Conservation (phyloP, 2,329 filamentous ascomycete species). For the Orbilia ellipsospora region DNA sequence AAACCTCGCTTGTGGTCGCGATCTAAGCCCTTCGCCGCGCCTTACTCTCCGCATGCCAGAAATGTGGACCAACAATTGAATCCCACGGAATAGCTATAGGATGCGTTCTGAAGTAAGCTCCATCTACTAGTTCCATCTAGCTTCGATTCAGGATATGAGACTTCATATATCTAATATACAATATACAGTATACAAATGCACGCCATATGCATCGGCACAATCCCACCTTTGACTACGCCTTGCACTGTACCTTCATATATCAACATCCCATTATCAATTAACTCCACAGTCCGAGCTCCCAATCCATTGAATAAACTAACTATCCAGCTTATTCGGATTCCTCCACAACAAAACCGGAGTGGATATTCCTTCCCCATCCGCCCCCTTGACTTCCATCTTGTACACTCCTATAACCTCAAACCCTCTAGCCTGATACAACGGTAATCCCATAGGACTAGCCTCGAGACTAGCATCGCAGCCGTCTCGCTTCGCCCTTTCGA, state of each 20-base stretch:
- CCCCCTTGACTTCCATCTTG: conserved; percentile 22
- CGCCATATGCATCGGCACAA: conserved; percentile 16
- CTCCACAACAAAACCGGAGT: conserved; percentile 41
- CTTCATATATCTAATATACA: too few relatives aligned
- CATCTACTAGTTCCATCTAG: too few relatives aligned
- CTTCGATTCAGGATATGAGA: too few relatives aligned
- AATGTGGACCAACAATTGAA: not conserved
- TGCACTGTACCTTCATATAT: not conserved
- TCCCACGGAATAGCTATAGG: not conserved
- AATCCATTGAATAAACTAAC: too few relatives aligned
- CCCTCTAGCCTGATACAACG: conserved; percentile 32
- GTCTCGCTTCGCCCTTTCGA: conserved; percentile 41
- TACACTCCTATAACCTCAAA: conserved; percentile 38
- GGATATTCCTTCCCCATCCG: conserved; percentile 28
- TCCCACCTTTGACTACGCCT: conserved; percentile 32
- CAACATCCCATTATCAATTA: too few relatives aligned
- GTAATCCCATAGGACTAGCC: conserved; percentile 44
- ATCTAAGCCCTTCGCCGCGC: not conserved
- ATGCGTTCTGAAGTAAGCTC: too few relatives aligned
- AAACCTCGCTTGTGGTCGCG: not conserved
- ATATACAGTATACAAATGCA: not conserved
- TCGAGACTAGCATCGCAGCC: conserved; percentile 49
- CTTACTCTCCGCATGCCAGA: not conserved
- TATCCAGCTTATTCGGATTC: conserved; percentile 23
- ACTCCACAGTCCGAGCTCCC: too few relatives aligned